Conservation (phyloP, 1,139 yeast genomes). For the Waltiozyma sp. region DNA sequence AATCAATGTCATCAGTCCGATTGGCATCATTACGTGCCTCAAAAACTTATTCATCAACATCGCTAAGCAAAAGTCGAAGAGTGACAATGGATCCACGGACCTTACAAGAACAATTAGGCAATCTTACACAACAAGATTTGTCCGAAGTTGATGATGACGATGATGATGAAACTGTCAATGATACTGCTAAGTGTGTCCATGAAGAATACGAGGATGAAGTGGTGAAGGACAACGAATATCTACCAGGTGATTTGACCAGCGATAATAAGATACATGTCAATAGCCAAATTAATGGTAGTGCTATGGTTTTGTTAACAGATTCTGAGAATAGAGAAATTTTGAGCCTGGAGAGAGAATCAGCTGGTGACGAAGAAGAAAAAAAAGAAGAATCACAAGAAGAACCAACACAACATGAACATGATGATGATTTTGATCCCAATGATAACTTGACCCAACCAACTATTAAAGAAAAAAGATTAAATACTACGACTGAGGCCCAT, state of each 20-base stretch:
- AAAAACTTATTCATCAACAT: too few species aligned
- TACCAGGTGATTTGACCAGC: neutral
- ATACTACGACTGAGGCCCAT: too few species aligned
- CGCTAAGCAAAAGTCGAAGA: neutral
- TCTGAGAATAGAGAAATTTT: neutral
- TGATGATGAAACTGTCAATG: too few species aligned
- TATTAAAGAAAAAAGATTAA: too few species aligned
- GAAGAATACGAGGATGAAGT: neutral
- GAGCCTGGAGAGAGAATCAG: neutral
- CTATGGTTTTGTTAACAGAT: neutral
- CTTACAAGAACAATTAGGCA: neutral
- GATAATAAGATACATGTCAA: neutral
- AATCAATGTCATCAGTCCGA: neutral
- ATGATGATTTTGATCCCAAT: too few species aligned
- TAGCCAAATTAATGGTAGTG: neutral
- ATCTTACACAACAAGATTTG: neutral
- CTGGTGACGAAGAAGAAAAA: too few species aligned
- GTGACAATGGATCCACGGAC: neutral
- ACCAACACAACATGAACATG: too few species aligned
- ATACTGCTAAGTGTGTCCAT: too few species aligned
- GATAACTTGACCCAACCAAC: too few species aligned
- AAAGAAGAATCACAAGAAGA: too few species aligned
- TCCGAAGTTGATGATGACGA: neutral
- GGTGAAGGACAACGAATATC: neutral
- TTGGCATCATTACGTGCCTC: neutral